These are phyloP conservation scores for Candida pseudofarinosa DNA, from an alignment of 805 yeast genomes.

Conservation along the genomic window DNA sequence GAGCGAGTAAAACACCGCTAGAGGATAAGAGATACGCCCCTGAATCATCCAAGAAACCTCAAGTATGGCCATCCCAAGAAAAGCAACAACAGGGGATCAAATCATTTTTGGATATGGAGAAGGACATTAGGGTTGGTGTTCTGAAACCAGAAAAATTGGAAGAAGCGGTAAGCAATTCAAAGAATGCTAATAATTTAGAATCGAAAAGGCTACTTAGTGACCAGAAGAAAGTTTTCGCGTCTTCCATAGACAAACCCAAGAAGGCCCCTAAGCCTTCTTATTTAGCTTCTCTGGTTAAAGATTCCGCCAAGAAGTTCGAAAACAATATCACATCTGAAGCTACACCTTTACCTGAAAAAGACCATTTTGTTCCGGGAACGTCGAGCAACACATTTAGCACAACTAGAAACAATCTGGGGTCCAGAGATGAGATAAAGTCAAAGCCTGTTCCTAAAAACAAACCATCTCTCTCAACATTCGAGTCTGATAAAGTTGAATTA, in stretches of 20 bases:
- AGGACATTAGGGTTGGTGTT: constrained; percentile 9
- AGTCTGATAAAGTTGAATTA: background rate
- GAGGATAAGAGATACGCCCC: background rate
- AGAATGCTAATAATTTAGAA: background rate
- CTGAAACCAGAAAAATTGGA: background rate
- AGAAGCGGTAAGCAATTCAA: background rate
- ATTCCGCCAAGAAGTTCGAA: background rate
- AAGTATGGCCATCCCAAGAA: background rate
- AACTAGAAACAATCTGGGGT: background rate
- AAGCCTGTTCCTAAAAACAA: background rate
- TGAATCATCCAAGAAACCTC: too few species aligned
- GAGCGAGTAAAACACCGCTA: background rate
- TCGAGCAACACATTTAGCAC: background rate
- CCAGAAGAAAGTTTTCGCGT: background rate
- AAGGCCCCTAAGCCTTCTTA: constrained; percentile 11
- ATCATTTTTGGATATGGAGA: constrained; percentile 21
- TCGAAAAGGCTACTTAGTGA: background rate
- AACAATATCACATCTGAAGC: background rate
- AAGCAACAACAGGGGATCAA: constrained; percentile 4
- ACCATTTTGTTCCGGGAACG: background rate
- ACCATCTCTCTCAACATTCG: background rate
- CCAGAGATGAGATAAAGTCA: background rate
- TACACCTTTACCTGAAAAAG: background rate
- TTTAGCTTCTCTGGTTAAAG: constrained; percentile 3
- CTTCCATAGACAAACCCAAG: background rate